Percentiles rank a stretch among this genome's conserved stretches.
Evolutionary conservation across 306 rosid species (phyloP).

Genomic region (Castanospermum australe): DNA sequence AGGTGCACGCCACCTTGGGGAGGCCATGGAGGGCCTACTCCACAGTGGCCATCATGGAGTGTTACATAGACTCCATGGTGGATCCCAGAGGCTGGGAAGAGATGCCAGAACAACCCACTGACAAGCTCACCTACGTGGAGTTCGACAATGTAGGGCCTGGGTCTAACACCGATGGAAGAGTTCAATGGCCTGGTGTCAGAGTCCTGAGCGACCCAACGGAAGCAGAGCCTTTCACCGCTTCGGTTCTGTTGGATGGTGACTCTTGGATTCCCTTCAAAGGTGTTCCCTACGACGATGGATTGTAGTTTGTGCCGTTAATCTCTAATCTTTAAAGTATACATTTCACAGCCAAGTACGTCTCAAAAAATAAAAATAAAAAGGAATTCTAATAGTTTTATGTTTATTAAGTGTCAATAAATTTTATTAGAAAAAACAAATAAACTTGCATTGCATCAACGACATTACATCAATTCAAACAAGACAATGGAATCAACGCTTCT

Average conservation of each 20-base stretch:
- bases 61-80: conserved; percentile 38
- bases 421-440: too few species aligned
- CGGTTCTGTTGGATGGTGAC: conserved; percentile 32
- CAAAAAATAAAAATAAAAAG: too few species aligned
- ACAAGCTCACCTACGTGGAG: conserved; percentile 33
- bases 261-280: conserved; percentile 44
- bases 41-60: conserved; percentile 24
- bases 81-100: conserved; percentile 40
- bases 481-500: too few species aligned
- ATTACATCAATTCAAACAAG: too few species aligned
- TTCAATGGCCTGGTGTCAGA: conserved; percentile 35
- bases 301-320: too few species aligned
- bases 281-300: conserved; percentile 29
- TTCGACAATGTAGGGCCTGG: conserved; percentile 40
- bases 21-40: conserved; percentile 41
- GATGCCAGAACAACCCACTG: conserved; percentile 33
- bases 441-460: too few species aligned
- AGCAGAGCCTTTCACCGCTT: conserved; percentile 28
- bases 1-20: conserved; percentile 35
- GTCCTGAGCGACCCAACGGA: background rate
- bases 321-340: too few species aligned
- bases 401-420: too few species aligned
- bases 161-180: conserved; percentile 4
- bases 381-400: too few species aligned
- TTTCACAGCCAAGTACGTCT: too few species aligned